phyloP scores from a whole-genome alignment of 2,329 filamentous ascomycete genomes.

The Aspergillus alliaceus region DNA sequence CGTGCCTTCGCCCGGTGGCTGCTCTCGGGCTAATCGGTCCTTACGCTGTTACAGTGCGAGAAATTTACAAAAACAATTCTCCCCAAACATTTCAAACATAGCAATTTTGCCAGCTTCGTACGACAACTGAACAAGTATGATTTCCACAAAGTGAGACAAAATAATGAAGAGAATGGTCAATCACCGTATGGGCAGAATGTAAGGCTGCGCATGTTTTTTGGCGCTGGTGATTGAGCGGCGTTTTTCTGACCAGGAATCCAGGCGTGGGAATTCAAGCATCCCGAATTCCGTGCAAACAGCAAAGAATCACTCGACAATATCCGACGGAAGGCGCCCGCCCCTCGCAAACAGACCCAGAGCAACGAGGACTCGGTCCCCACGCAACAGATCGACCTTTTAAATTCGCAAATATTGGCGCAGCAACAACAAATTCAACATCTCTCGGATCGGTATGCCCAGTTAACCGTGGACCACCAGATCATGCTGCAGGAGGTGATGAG shows the following conservation, averaged over 20 bases:
- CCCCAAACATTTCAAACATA: slow-evolving; percentile 98
- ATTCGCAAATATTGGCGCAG: slow-evolving; percentile 82
- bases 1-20: slow-evolving; percentile 7
- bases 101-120: slow-evolving; percentile 96
- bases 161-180: slow-evolving; percentile 80
- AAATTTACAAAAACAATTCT: slow-evolving; percentile 97
- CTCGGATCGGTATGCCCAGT: slow-evolving; percentile 79
- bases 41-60: slow-evolving; percentile 69
- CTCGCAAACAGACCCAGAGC: slow-evolving; percentile 68
- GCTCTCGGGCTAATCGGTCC: slow-evolving; percentile 15
- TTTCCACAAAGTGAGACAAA: slow-evolving; percentile 94
- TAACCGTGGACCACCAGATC: slow-evolving; percentile 66
- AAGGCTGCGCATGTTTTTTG: slow-evolving; percentile 15
- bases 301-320: slow-evolving; percentile 98
- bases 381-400: slow-evolving; percentile 86
- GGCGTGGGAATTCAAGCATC: slow-evolving; percentile 97
- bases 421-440: slow-evolving; percentile 89
- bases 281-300: slow-evolving; percentile 91
- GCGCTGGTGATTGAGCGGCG: neutral
- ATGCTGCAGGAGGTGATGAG: slow-evolving; percentile 64
- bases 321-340: slow-evolving; percentile 87
- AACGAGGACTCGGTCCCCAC: slow-evolving; percentile 76
- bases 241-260: slow-evolving; percentile 38
- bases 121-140: slow-evolving; percentile 96
- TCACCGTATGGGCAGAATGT: slow-evolving; percentile 81